Percentiles rank a stretch among this genome's conserved stretches.
phyloP scores from a whole-genome alignment of 116 monocot genomes.

The Iris pallida region DNA sequence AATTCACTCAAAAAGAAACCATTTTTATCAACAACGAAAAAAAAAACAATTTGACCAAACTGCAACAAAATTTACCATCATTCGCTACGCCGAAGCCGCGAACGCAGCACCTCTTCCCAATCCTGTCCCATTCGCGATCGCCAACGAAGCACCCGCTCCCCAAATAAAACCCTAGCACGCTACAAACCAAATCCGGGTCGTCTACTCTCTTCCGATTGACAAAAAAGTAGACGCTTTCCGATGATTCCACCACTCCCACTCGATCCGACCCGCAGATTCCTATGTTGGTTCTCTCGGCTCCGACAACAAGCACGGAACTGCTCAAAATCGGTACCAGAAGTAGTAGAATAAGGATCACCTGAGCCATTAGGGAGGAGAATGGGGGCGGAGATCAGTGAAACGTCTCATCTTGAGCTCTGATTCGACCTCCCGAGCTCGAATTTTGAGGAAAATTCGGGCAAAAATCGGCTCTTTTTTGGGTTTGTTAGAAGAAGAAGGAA shows the following conservation, averaged over 20 bases:
- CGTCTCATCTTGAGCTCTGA: conserved; percentile 7
- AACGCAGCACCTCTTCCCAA: conserved; percentile 13
- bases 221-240: conserved; percentile 8
- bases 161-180: conserved; percentile 19
- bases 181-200: conserved; percentile 27
- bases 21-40: conserved; percentile 12
- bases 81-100: conserved; percentile 1
- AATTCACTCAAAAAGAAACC: neutral
- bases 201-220: conserved; percentile 17
- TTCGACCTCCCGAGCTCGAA: neutral
- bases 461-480: too few relatives aligned
- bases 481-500: too few relatives aligned
- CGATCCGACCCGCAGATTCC: conserved; percentile 23
- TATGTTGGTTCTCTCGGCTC: neutral
- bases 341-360: neutral
- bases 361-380: conserved; percentile 1
- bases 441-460: too few relatives aligned
- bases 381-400: neutral
- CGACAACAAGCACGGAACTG: neutral
- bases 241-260: conserved; percentile 8
- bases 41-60: neutral
- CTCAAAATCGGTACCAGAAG: neutral
- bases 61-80: too few relatives aligned
- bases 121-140: conserved; percentile 17
- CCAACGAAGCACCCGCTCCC: conserved; percentile 14